phyloP scores from a whole-genome alignment of 345 rosid genomes.

The Linum usitatissimum region DNA sequence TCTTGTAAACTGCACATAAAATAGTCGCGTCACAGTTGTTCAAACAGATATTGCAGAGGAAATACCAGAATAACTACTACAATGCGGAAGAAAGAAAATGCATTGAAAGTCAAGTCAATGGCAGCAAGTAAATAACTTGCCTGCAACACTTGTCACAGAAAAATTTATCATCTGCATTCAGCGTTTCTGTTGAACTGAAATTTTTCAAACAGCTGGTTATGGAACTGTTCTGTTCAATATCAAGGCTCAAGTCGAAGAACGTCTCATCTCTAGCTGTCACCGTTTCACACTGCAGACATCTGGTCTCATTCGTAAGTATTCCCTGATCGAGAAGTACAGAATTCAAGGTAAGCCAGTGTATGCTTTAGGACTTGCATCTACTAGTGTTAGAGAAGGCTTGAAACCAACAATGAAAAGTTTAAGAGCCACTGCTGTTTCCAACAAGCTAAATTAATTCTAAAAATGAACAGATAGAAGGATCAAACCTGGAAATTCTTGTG shows the following conservation, averaged over 20 bases:
- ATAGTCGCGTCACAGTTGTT: neutral
- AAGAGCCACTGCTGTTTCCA: neutral
- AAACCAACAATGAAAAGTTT: neutral
- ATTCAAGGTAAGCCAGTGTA: neutral
- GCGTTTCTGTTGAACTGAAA: conserved; percentile 99
- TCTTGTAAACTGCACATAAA: conserved; percentile 77
- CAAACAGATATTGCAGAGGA: neutral
- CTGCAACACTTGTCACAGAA: conserved; percentile 99
- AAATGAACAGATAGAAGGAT: conserved; percentile 1
- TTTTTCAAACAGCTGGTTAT: conserved; percentile 98
- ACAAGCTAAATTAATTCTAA: neutral
- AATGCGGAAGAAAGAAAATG: neutral
- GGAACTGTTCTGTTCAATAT: conserved; percentile 97
- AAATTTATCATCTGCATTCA: conserved; percentile 96
- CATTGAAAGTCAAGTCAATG: conserved; percentile 3
- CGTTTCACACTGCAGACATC: conserved; percentile 89
- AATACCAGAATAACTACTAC: neutral
- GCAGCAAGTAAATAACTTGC: conserved; percentile 24
- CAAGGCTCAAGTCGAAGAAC: conserved; percentile 94
- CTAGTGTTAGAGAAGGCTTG: no score
- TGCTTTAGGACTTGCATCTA: no score
- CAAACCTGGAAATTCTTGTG: conserved; percentile 92
- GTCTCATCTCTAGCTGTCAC: conserved; percentile 99
- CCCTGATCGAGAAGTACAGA: conserved; percentile 43
- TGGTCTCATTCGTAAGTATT: conserved; percentile 96